Base-by-base conservation (phyloP, 164 flowering plant species). In the Santalum album region DNA sequence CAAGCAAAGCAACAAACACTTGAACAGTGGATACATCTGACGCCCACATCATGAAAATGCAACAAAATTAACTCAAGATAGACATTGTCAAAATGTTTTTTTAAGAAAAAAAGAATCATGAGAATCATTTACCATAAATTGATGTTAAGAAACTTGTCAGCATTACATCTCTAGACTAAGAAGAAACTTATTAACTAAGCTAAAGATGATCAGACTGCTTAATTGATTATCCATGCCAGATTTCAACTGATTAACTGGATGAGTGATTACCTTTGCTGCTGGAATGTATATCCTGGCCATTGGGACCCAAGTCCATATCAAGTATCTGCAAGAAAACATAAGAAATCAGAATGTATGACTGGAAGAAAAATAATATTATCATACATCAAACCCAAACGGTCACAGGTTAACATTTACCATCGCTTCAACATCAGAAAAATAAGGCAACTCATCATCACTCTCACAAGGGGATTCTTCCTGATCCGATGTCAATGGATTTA, bases 381-480 rank as follows among this genome's bases (percentile, higher is more conserved):
- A 26, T 29, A 11, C 0, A 3, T 0, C 15, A 43, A 0, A 55
- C 14, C 12, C 1, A 17, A 9, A 44, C 32, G 18, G 9, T 9
- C 25, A 10, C 14, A 15, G 35, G n/a, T 24, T 34, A 17, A 32
- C 17, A 44, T 22, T 54, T 69, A 90, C 98, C 98, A 90, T 79
- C 48, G 91, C 81, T 78, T 90, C 96, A 66, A 87, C 67, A 68
- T 90, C 95, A 49, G 98, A 86, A 73, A 75, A 86, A 61, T 63
- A 66, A 43, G 98, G 98, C 39, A 84, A 68, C 36, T 77, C 89
- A 54, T 73, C 78, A 54, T 83, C 95, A 64, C 80, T 75, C 51
- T 78, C 89, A 54, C 58, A 51, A 39, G 42, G 50, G 12, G 39
- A 51, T 29, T 82, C 86, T 26, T 82, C 91, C 53, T 49, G 64